Conservation (phyloP, 257 asterid genomes). For the Fraxinus americana region DNA sequence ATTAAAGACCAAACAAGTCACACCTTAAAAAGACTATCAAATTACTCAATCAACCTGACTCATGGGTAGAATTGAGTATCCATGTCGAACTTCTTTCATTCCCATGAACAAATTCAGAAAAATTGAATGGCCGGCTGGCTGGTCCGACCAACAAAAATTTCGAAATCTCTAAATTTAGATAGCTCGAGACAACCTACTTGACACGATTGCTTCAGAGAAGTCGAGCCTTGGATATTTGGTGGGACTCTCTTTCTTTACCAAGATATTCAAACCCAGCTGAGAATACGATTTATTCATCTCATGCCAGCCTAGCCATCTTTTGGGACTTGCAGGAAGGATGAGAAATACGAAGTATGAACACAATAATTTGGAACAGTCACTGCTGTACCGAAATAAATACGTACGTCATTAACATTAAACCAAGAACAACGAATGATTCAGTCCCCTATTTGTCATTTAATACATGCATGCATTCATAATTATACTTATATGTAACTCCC, state of each 20-base stretch:
- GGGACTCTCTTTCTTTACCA: neutral
- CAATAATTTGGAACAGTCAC: neutral
- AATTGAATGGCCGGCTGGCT: no score
- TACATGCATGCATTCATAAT: conserved; percentile 43
- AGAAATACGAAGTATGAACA: neutral
- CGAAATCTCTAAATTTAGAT: neutral
- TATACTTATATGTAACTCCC: conserved; percentile 67
- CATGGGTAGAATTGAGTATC: no score
- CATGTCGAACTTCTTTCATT: no score
- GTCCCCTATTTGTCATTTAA: conserved; percentile 56
- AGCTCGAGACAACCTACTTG: neutral
- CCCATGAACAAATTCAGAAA: no score
- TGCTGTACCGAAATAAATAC: neutral
- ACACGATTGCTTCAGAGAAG: neutral
- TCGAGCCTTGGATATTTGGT: neutral
- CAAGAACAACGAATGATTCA: conserved; percentile 41
- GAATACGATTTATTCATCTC: neutral
- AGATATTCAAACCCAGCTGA: neutral
- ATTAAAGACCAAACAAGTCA: no score
- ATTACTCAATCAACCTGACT: no score
- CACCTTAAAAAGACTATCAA: no score
- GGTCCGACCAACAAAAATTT: neutral
- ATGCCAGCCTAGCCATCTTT: conserved; percentile 2
- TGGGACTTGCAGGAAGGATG: neutral
- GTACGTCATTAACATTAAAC: conserved; percentile 29